These are phyloP conservation scores for Apostasia ramifera DNA, from an alignment of 106 monocot species.

Conservation along the genomic window DNA sequence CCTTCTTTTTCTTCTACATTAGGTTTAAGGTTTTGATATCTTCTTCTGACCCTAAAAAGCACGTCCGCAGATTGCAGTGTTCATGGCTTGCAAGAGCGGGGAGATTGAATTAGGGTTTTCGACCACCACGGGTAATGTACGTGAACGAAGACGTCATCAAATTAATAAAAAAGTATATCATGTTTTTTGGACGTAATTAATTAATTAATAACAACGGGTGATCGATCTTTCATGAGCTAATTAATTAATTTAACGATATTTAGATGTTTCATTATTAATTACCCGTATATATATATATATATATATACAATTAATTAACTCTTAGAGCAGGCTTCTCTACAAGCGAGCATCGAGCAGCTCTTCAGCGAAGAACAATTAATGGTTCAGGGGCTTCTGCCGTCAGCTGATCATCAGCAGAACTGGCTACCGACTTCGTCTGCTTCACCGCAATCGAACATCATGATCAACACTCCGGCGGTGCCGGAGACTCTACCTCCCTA, in stretches of 20 bases:
- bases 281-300: not conserved
- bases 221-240: not conserved
- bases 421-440: no score
- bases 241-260: not conserved
- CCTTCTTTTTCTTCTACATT: not conserved
- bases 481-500: not conserved
- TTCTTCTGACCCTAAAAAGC: not conserved
- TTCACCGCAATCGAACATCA: no score
- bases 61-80: conserved; percentile 36
- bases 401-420: conserved; percentile 1
- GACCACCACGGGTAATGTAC: conserved; percentile 8
- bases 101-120: conserved; percentile 66
- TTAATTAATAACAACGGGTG: not conserved
- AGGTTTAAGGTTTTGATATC: not conserved
- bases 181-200: not conserved
- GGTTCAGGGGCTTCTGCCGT: conserved; percentile 15
- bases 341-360: conserved; percentile 21
- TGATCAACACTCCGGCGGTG: not conserved
- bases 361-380: conserved; percentile 22
- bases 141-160: no score
- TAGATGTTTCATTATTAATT: not conserved
- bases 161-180: no score
- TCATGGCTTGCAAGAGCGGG: conserved; percentile 54
- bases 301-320: not conserved
- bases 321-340: conserved; percentile 16